Base-by-base conservation (phyloP, 2,329 filamentous ascomycete species). In the Phyllosticta citrichinensis region DNA sequence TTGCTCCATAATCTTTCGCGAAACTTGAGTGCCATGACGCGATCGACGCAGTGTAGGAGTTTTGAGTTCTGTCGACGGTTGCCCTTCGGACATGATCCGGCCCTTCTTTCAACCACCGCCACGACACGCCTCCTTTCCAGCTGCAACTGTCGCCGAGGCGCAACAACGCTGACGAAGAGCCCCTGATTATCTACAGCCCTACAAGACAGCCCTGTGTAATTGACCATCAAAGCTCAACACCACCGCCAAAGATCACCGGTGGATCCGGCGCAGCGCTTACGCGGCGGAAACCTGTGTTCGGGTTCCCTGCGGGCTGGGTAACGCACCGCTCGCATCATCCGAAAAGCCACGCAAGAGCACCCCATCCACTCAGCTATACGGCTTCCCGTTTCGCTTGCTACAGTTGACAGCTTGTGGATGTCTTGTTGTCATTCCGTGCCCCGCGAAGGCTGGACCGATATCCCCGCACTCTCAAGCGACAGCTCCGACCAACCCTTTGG, bases 191-290 rank as follows among this genome's bases (percentile, higher is more conserved):
- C 40, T 40, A 14, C 40, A n/a, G 40, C 40, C 40, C 40, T 47
- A n/a, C 40, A 47, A 6, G 40, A 19, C 40, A 47, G 40, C 40
- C 40, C 14, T 47, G 40, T n/a, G 14, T 47, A 47, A 47, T 47
- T 47, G 40, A 47, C 14, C 40, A 47, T 47, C 14, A 17, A n/a
- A 47, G 14, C 40, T 47, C 14, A n/a, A 47, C 40, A 47, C 17
- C 40, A 47, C 40, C 40, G 40, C 40, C 14, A 1, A 47, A 47
- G 40, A 47, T 47, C 40, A n/a, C 40, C 40, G 40, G 40, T 47
- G 17, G 17, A 47, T 47, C 40, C 52, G 57, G 57, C 57, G 57
- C n/a, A 33, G 57, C 50, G 57, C 52, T 59, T 59, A 59, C 57
- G 57, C 57, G 57, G 57, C 57, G 33, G 33, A 9, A 40, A 40